Evolutionary conservation across 345 rosid genomes (phyloP), one percentile per base, ranked within the genome.

Genomic region (Dipteronia sinensis): DNA sequence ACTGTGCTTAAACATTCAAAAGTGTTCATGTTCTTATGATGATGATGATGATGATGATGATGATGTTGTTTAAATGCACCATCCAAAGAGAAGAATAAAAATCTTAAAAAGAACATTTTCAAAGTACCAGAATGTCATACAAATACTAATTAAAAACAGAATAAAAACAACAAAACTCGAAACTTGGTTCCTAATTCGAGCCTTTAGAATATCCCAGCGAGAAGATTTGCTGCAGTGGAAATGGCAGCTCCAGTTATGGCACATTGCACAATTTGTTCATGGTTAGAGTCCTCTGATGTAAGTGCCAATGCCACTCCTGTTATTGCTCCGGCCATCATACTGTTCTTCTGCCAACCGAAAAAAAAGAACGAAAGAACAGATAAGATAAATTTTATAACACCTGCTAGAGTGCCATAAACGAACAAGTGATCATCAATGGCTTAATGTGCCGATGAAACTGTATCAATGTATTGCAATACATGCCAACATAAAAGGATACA

Each of bases 181-280:
- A 34, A 34, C 38, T 34, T 5, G 38, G 2, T 56, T 27, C 11
- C 47, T 2, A 20, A 2, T 3, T 38, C 1, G 19, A 62, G 44
- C 72, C 81, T 74, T 59, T 19, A 90, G 76, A 92, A 91, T 51
- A 95, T 88, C 67, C 91, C 90, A 0, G 90, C 71, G 25, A 95
- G 97, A 73, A 95, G 90, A 82, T 94, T 93, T 56, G 97, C 99
- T 0, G 95, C 95, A 0, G 97, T 82, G 42, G 98, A 89, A 77
- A 95, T 81, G 1, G 98, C 98, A 25, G 99, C 99, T 64, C 99
- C 99, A 0, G 97, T 95, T 42, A 95, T 88, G 51, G 99, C 98
- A 51, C 92, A 89, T 70, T 89, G 97, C 81, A 90, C 94, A 42
- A 91, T 83, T 80, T 91, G 94, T 85, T 94, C 95, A 25, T 93